These are phyloP conservation scores for Diaporthe vaccinii DNA, from an alignment of 2,329 filamentous ascomycete genomes.

Conservation along the genomic window DNA sequence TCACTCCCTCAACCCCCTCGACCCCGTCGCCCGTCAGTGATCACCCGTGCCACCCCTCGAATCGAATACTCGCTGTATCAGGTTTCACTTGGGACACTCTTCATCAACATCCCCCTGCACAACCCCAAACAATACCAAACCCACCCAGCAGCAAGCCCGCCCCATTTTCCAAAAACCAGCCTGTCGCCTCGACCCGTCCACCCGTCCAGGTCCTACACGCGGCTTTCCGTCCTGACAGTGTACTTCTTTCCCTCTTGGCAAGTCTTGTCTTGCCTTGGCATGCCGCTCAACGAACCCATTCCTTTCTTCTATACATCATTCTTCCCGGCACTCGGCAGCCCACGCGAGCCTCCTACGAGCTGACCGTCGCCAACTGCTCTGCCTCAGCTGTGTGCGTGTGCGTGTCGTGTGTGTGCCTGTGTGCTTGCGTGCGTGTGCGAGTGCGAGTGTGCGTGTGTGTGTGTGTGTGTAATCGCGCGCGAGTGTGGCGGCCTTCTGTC, in stretches of 20 bases:
- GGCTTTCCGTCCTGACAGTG: conserved; percentile 34
- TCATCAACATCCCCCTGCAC: conserved; percentile 23
- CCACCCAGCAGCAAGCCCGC: conserved; percentile 26
- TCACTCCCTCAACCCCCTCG: background rate
- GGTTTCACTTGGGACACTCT: conserved; percentile 17
- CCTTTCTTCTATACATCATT: conserved; percentile 40
- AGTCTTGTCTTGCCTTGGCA: conserved; percentile 48
- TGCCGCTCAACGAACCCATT: conserved; percentile 42
- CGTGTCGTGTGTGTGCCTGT: background rate
- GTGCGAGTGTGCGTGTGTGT: background rate
- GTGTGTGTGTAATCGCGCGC: conserved; percentile 10
- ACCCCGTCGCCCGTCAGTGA: conserved; percentile 11
- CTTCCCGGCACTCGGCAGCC: conserved; percentile 31
- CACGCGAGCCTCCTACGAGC: conserved; percentile 28
- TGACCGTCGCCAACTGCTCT: conserved; percentile 13
- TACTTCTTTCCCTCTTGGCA: conserved; percentile 41
- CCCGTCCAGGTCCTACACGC: conserved; percentile 25
- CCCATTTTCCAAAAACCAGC: conserved; percentile 32
- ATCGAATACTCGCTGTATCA: conserved; percentile 21
- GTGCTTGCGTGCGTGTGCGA: background rate
- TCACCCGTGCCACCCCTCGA: conserved; percentile 1
- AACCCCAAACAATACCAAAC: conserved; percentile 31
- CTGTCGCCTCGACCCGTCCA: conserved; percentile 33
- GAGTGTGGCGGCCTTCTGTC: conserved; percentile 19
- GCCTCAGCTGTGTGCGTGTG: conserved; percentile 14